Evolutionary conservation across 306 rosid genomes (phyloP), one percentile per base, ranked within the genome.

Genomic region (Arachis hypogaea): DNA sequence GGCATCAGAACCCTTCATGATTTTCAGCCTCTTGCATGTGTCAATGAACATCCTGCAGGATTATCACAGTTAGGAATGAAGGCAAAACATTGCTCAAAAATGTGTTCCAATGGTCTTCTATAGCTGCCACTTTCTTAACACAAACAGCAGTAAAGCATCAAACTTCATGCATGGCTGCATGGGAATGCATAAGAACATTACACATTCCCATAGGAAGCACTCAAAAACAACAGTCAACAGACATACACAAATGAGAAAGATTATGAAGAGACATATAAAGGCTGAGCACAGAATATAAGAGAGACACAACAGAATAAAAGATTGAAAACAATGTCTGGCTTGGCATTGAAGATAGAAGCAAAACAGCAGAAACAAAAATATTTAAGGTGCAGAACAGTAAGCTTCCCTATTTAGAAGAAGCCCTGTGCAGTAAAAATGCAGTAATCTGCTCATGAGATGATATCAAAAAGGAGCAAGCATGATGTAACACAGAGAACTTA

Each of bases 21-120:
- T 79, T 75, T 79, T 83, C 49, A 83, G 78, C 63, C 83, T 75
- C 66, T 83, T 83, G 76, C 86, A 83, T 16, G 86, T 77, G 11
- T 79, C 83, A 46, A 55, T 79, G 71, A 83, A 83, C 83, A 83
- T 83, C 38, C 98, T 93, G 90, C 71, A 78, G 38, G 33, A 68
- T 71, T 62, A n/a, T 9, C 18, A 55, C 46, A 42, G 74, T 76
- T 66, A 59, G 63, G 63, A 73, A 38, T 11, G 11, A 49, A 71
- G 16, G 51, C 70, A 71, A 52, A 52, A 52, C 58, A 52, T 9
- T 3, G 56, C 1, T 12, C 56, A 50, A 50, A 50, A 50, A 50
- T 6, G 12, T 22, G 52, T 62, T 63, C 42, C 14, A 59, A 44
- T 42, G 30, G 40, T 33, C 54, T 18, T 51, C 55, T 11, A 33